Percentiles rank a stretch among this genome's conserved stretches.
Evolutionary conservation across 305 asterid species (phyloP).

Genomic region (Fraxinus sp.): DNA sequence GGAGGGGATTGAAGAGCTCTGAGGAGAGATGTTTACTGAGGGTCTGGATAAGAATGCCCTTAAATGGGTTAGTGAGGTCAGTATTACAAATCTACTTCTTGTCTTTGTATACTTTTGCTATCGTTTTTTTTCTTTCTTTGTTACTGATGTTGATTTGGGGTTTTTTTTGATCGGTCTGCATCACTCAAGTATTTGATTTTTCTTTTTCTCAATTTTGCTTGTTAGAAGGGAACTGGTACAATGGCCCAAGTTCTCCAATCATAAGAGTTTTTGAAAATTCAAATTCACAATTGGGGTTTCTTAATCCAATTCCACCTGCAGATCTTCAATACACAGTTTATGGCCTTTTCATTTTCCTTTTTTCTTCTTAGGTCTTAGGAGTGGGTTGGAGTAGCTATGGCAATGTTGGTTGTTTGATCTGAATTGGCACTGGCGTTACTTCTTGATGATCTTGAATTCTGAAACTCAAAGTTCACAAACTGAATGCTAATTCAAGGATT

Average conservation of each 20-base stretch:
- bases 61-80: conserved; percentile 53
- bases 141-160: neutral
- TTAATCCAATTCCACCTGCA: conserved; percentile 5
- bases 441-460: conserved; percentile 6
- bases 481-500: neutral
- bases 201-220: neutral
- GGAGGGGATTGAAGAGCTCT: conserved; percentile 4
- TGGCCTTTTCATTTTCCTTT: neutral
- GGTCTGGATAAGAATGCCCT: conserved; percentile 53
- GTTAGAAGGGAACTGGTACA: neutral
- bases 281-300: conserved; percentile 11
- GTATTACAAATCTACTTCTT: neutral
- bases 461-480: neutral
- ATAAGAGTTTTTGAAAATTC: neutral
- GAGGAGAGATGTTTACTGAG: conserved; percentile 44
- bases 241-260: neutral
- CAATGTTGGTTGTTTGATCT: neutral
- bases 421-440: neutral
- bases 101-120: neutral
- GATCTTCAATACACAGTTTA: neutral
- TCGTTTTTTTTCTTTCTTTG: neutral
- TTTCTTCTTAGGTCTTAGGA: neutral
- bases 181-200: neutral
- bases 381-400: neutral
- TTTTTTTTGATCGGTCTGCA: neutral